Base-by-base conservation (phyloP, 257 asterid genomes). In the Osmanthus fragrans region DNA sequence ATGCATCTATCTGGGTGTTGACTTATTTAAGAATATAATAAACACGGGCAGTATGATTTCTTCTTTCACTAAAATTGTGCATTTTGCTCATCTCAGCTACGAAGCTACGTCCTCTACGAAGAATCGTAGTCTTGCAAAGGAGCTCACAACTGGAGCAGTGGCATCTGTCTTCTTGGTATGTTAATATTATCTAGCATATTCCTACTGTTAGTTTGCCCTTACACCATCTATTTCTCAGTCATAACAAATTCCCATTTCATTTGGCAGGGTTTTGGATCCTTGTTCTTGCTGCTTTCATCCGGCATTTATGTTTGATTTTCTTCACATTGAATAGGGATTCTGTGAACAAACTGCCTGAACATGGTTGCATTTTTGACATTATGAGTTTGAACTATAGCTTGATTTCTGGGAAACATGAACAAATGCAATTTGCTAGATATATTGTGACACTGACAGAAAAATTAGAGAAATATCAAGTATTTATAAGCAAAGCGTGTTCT, bases 161-260 rank as follows among this genome's bases (percentile, higher is more conserved):
- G 97, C 98, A 70, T 94, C 98, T 37, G 87, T 94, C 80, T 94
- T 94, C 91, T 82, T 94, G 94, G 98, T 92, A 90, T 0, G 79
- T 60, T 47, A 70, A 33, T 30, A 3, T 4, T 27, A 3, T 1
- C 9, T 51, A 8, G 40, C 72, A 40, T 34, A 11, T 65, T 75
- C 32, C 73, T 36, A 75, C 33, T 12, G 45, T 56, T 74, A 16
- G 7, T 49, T 70, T 13, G 25, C 29, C 60, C 49, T 16, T 63
- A 3, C 36, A 15, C 54, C 18, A 45, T 15, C 27, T 45, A 25
- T 39, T 76, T 63, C 70, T 63, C 21, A 56, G 47, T 77, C n/a
- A 58, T 75, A 5, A 40, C 73, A 45, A 51, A 56, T 36, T 75
- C 18, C 75, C 37, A 19, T 73, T 25, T 80, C 72, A 45, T 78